Evolutionary conservation across 192 early-diverging fungal genomes (phyloP), one percentile per base, ranked within the genome.

Genomic region (Spinellus fusiger): DNA sequence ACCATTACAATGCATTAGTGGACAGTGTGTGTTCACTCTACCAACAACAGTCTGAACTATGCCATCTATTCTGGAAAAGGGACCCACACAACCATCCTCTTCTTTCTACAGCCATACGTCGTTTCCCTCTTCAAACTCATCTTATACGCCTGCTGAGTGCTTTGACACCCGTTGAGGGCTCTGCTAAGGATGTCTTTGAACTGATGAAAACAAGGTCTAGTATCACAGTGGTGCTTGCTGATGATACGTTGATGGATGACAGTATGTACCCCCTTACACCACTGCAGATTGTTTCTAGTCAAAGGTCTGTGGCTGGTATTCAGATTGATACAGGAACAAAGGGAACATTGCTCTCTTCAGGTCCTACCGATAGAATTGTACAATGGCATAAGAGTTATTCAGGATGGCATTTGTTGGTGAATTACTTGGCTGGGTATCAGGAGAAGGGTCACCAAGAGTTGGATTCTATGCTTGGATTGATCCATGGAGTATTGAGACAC

Each of bases 351-450:
- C 10, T 63, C 16, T 69, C 68, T 3, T 31, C 32, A 8, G 10
- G 31, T 4, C 33, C 56, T 5, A 44, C 50, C 22, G 12, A 49
- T 12, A 61, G 68, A 1, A 44, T 64, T 25, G 22, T 69, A n/a
- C 47, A 50, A 40, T 69, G 62, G 55, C 23, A 48, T 28, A 18
- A n/a, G 2, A 6, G 25, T 18, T 69, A 69, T 47, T 69, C 68
- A 16, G 68, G 61, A 5, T 69, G 68, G 68, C 32, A 54, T 38
- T 49, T 69, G 22, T 10, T 69, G 29, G 40, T 53, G 18, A 35
- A 27, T 32, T 37, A 59, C 0, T 29, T 70, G 3, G 38, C 49
- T 47, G 34, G 58, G 4, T 70, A 59, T 26, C 22, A 5, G 10
- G 68, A 38, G 23, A 35, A 35, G 46, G 1, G 15, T 44, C 26